Evolutionary conservation across 2,329 filamentous ascomycete species (phyloP), one percentile per base, ranked within the genome.

Genomic region (Bipolaris zeicola): DNA sequence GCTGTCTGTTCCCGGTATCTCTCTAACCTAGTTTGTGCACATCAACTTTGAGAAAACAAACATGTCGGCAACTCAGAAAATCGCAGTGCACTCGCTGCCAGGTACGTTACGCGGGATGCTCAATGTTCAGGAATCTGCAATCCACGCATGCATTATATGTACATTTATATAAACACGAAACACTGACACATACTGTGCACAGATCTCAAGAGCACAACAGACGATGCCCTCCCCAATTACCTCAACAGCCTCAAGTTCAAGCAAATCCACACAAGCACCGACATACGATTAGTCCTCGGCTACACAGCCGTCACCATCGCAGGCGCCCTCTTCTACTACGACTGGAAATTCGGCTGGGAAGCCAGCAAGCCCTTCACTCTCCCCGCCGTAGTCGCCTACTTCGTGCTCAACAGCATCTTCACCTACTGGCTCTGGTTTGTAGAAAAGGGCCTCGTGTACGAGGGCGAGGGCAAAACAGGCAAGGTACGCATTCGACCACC

Each of bases 151-250:
- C 3, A 3, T 20, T 39, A 24, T 10, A 34, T 18, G 16, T 6
- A 7, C 8, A 10, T 16, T 6, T 14, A 26, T 14, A n/a, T 11
- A 31, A 2, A 22, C 16, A 41, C 38, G 41, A 36, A 43, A 55
- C 51, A 48, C 60, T 68, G 51, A 70, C 55, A 54, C 24, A 13
- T 20, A n/a, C 22, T 26, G 34, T 13, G 13, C 22, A 42, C 55
- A 96, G 95, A 98, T 76, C 89, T 99, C 63, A 98, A 98, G 79
- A 96, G 95, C 80, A 96, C 93, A 37, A 92, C 91, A 65, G 95
- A 99, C 80, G 95, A 99, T 79, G 92, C 93, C 55, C 88, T 99
- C 58, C 87, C 90, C 57, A 92, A 95, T 79, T 98, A 98, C 81
- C 87, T 99, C 62, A 94, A 91, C 78, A 90, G 87, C 31, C 87